Conservation (phyloP, 2,329 filamentous ascomycete genomes). For the Dendryphion nanum region DNA sequence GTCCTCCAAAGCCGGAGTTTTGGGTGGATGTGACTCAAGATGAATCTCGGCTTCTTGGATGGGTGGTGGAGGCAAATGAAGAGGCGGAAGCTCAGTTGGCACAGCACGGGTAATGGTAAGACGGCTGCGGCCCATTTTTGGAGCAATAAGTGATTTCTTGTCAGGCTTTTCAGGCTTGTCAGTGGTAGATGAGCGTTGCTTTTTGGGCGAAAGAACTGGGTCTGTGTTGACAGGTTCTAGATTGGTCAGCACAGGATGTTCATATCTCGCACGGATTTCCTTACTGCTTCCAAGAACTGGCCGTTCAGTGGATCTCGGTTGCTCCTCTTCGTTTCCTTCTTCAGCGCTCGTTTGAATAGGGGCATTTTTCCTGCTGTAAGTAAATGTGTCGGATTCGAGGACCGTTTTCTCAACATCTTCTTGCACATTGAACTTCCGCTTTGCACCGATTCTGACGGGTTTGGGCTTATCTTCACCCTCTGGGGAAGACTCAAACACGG, state of each 20-base stretch:
- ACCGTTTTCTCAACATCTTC: slow-evolving; percentile 47
- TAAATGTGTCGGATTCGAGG: slow-evolving; percentile 42
- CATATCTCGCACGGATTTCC: slow-evolving; percentile 7
- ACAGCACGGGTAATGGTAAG: slow-evolving; percentile 24
- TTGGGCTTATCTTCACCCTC: slow-evolving; percentile 32
- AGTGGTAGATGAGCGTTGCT: slow-evolving; percentile 29
- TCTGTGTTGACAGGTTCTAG: slow-evolving; percentile 53
- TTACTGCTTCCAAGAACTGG: slow-evolving; percentile 45
- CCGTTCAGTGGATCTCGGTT: slow-evolving; percentile 22
- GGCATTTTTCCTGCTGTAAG: slow-evolving; percentile 43
- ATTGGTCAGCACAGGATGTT: slow-evolving; percentile 9
- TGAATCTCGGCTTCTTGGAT: slow-evolving; percentile 26
- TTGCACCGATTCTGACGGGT: slow-evolving; percentile 49
- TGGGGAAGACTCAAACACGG: slow-evolving; percentile 43
- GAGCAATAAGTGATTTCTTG: slow-evolving; percentile 21
- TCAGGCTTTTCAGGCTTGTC: slow-evolving; percentile 28
- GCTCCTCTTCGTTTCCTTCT: slow-evolving; percentile 14
- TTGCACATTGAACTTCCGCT: slow-evolving; percentile 57
- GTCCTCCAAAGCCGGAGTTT: slow-evolving; percentile 37
- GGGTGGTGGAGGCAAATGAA: slow-evolving; percentile 18
- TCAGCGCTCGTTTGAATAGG: slow-evolving; percentile 12
- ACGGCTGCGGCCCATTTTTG: slow-evolving; percentile 19
- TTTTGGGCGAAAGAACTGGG: slow-evolving; percentile 42
- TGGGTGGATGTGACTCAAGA: slow-evolving; percentile 38
- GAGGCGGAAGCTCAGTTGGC: slow-evolving; percentile 16